Evolutionary conservation across 306 rosid species (phyloP).

Genomic region (Prinsepia uniflora): DNA sequence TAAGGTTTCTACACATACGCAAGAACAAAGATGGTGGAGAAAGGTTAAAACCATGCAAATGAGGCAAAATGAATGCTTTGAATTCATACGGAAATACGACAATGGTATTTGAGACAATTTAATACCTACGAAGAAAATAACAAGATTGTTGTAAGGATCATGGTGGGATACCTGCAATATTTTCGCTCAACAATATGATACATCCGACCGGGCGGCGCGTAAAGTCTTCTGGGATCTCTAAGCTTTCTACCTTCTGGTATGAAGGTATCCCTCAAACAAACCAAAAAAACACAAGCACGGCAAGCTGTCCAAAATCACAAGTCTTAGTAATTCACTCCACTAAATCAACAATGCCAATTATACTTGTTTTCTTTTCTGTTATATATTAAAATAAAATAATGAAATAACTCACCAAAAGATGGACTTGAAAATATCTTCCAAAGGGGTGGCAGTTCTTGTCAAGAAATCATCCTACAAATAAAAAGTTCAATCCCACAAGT

Average conservation of each 20-base stretch:
- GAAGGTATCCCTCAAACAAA: conserved; percentile 95
- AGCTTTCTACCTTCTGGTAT: conserved; percentile 82
- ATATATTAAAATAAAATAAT: not conserved
- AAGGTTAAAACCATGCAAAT: not conserved
- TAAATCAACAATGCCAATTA: conserved; percentile 19
- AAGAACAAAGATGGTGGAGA: not conserved
- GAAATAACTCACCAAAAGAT: conserved; percentile 63
- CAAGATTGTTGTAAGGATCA: not conserved
- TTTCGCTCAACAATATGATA: conserved; percentile 89
- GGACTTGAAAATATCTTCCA: conserved; percentile 91
- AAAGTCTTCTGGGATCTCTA: conserved; percentile 84
- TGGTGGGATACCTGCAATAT: conserved; percentile 67
- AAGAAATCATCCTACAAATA: conserved; percentile 81
- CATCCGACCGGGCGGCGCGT: conserved; percentile 94
- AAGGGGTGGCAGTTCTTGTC: conserved; percentile 89
- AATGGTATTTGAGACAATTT: not conserved
- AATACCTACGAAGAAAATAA: not conserved
- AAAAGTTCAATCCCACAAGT: not conserved
- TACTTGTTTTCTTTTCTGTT: not conserved
- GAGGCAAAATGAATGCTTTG: not conserved
- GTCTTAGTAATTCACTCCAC: conserved; percentile 44
- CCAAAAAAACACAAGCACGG: conserved; percentile 85
- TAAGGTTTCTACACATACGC: not conserved
- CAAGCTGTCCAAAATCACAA: conserved; percentile 81
- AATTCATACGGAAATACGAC: not conserved